These are phyloP conservation scores for Beta corolliflora DNA, from an alignment of 179 eudicot species.

Conservation along the genomic window DNA sequence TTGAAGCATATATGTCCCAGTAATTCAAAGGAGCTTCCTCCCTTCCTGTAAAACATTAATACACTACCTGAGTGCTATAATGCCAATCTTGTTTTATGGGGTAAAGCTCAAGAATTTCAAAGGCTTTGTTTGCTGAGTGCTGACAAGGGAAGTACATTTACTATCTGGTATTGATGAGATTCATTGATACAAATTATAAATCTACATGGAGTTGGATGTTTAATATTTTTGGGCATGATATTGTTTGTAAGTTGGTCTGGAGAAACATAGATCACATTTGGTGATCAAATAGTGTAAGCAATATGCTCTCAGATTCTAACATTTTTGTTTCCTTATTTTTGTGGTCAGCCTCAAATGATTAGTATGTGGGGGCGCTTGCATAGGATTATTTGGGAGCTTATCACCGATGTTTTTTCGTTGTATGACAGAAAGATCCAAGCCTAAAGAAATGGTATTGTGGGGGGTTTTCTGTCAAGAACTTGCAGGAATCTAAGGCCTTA, in stretches of 20 bases:
- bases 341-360: not conserved
- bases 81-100: not conserved
- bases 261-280: not conserved
- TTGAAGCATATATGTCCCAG: slow-evolving; percentile 8
- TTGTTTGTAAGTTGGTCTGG: not conserved
- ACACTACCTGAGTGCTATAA: not conserved
- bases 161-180: not conserved
- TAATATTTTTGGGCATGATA: not conserved
- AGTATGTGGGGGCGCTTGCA: not conserved
- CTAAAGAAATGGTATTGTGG: not conserved
- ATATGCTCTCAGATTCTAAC: not conserved
- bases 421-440: not conserved
- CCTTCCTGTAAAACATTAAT: not conserved
- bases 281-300: not conserved
- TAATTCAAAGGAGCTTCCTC: not conserved
- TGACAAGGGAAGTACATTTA: not conserved
- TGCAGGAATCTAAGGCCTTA: not conserved
- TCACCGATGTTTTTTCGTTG: not conserved
- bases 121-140: not conserved
- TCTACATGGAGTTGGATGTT: not conserved
- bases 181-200: not conserved
- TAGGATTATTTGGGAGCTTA: not conserved
- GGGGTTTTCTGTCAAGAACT: not conserved
- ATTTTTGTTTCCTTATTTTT: not conserved
- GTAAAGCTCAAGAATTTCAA: not conserved